Percentiles rank a stretch among this genome's conserved stretches.
Conservation (phyloP, 768 basidiomycete genomes). For the Termitomyces titanicus region DNA sequence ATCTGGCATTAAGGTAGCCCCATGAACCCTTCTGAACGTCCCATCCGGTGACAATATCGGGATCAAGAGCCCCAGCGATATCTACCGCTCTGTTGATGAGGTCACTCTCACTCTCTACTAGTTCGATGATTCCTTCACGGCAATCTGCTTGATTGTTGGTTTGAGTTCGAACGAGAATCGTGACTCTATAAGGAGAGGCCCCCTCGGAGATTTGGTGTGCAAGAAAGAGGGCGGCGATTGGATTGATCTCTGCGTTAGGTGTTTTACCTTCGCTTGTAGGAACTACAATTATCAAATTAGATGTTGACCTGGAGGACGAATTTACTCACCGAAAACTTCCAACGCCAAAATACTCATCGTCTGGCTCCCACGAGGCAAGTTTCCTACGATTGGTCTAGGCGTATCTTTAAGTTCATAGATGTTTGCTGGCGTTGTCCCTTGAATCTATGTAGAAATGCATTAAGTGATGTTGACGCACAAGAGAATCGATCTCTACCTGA, state of each 20-base stretch:
- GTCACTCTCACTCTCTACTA: slow-evolving; percentile 70
- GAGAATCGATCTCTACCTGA: slow-evolving; percentile 38
- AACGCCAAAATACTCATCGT: slow-evolving; percentile 78
- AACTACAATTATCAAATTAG: slow-evolving; percentile 35
- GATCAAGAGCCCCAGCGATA: slow-evolving; percentile 72
- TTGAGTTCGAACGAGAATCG: slow-evolving; percentile 47
- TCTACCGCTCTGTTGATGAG: slow-evolving; percentile 78
- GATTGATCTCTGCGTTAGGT: slow-evolving; percentile 65
- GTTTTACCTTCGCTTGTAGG: slow-evolving; percentile 54
- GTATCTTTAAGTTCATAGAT: slow-evolving; percentile 64
- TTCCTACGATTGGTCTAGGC: slow-evolving; percentile 24
- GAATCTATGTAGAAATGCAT: slow-evolving; percentile 42
- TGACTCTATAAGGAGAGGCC: slow-evolving; percentile 36
- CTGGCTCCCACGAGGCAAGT: slow-evolving; percentile 50
- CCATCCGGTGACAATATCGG: slow-evolving; percentile 91
- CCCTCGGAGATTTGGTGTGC: slow-evolving; percentile 55
- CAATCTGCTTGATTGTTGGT: slow-evolving; percentile 33
- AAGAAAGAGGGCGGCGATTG: slow-evolving; percentile 70
- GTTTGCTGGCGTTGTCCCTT: slow-evolving; percentile 75
- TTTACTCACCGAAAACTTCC: slow-evolving; percentile 75
- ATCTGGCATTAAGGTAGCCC: slow-evolving; percentile 84
- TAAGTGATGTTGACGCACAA: not conserved
- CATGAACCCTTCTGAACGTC: slow-evolving; percentile 86
- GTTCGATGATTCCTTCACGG: slow-evolving; percentile 42
- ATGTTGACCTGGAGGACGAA: not conserved